These are phyloP conservation scores for Thielaviopsis euricoi DNA, from an alignment of 2,329 filamentous ascomycete species.

Conservation along the genomic window DNA sequence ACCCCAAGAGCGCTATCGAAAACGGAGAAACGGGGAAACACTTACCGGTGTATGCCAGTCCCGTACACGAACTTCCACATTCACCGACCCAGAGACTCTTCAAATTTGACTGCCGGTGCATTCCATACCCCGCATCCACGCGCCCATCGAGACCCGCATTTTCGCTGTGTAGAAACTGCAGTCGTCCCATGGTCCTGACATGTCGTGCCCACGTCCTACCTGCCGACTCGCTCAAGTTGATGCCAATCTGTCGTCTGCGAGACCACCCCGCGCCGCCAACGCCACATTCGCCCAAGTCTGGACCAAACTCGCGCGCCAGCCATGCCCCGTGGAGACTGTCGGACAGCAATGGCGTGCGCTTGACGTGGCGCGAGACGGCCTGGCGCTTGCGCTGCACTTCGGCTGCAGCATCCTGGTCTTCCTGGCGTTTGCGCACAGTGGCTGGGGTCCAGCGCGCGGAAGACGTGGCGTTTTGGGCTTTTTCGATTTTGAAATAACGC, in stretches of 20 bases:
- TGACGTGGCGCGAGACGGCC: background rate
- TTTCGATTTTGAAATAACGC: constrained; percentile 54
- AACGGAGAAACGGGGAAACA: background rate
- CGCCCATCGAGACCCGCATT: background rate
- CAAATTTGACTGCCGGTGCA: constrained; percentile 3
- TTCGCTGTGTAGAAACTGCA: background rate
- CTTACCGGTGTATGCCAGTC: constrained; percentile 4
- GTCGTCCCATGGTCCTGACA: constrained; percentile 3
- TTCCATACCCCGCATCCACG: constrained; percentile 4
- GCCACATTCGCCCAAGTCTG: background rate
- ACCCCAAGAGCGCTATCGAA: background rate
- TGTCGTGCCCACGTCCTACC: background rate
- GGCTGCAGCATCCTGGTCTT: constrained; percentile 22
- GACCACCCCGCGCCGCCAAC: background rate
- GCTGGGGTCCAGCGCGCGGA: constrained; percentile 38
- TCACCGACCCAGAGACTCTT: constrained; percentile 5
- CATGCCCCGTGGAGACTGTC: background rate
- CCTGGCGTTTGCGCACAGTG: constrained; percentile 38
- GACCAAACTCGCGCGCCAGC: constrained; percentile 8
- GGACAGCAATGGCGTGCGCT: background rate
- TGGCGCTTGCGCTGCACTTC: background rate
- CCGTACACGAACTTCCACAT: constrained; percentile 3
- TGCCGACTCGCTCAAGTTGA: background rate
- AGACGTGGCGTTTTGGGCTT: constrained; percentile 33
- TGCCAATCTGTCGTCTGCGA: background rate